phyloP scores from a whole-genome alignment of 2,329 filamentous ascomycete species.

The Sclerotinia nivalis region DNA sequence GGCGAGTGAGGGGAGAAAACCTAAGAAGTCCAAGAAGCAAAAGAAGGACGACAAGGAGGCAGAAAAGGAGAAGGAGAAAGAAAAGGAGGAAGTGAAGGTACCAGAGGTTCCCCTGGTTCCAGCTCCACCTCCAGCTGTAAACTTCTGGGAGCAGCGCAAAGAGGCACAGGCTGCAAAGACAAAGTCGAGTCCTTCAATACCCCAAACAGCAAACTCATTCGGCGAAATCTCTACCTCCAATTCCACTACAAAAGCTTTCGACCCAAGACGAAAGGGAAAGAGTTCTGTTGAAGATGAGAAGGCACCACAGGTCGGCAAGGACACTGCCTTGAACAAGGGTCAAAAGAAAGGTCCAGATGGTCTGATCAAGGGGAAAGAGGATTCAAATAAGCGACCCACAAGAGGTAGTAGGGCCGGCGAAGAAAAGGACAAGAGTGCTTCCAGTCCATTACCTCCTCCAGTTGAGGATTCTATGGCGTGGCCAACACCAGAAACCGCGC shows the following conservation, averaged over 20 bases:
- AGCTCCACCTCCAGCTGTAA: conserved; percentile 79
- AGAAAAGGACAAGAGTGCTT: conserved; percentile 40
- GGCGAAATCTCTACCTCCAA: conserved; percentile 29
- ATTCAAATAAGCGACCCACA: conserved; percentile 37
- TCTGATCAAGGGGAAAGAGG: conserved; percentile 37
- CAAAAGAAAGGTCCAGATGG: conserved; percentile 47
- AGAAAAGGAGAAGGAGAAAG: conserved; percentile 59
- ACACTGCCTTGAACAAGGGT: conserved; percentile 42
- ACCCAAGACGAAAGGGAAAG: conserved; percentile 47
- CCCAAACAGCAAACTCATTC: conserved; percentile 26
- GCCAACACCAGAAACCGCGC: conserved; percentile 84
- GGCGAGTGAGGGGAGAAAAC: conserved; percentile 33
- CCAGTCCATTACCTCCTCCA: conserved; percentile 56
- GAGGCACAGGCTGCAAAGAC: conserved; percentile 59
- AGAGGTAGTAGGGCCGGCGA: conserved; percentile 38
- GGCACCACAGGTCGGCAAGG: conserved; percentile 39
- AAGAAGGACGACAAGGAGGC: conserved; percentile 45
- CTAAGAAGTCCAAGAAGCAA: conserved; percentile 40
- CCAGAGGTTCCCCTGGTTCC: conserved; percentile 62
- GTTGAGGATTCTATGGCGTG: conserved; percentile 78
- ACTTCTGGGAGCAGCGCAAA: conserved; percentile 81
- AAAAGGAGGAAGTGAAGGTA: conserved; percentile 59
- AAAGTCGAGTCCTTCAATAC: conserved; percentile 40
- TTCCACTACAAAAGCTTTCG: conserved; percentile 38
- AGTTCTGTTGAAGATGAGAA: conserved; percentile 43